Percentiles rank a stretch among this genome's conserved stretches.
Evolutionary conservation across 1,284 basidiomycete genomes (phyloP).

Genomic region (Veloboletus limbatus): DNA sequence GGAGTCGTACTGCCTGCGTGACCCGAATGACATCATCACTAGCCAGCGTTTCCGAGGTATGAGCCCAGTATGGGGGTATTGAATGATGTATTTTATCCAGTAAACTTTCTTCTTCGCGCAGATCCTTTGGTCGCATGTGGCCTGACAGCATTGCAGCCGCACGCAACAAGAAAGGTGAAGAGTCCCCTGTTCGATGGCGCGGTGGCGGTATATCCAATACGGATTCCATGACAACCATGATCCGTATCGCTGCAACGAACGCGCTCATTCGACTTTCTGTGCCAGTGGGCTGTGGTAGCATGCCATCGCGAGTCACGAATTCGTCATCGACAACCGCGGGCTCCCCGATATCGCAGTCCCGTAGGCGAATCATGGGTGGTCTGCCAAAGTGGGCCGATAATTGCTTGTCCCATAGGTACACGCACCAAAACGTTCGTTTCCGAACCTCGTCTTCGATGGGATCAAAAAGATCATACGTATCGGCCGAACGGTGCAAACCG

Average conservation of each 20-base stretch:
- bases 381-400: conserved; percentile 81
- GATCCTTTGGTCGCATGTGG: conserved; percentile 54
- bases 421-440: conserved; percentile 91
- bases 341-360: conserved; percentile 85
- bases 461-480: conserved; percentile 86
- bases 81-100: conserved; percentile 75
- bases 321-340: conserved; percentile 86
- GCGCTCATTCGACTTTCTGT: conserved; percentile 75
- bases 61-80: conserved; percentile 76
- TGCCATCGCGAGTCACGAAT: conserved; percentile 70
- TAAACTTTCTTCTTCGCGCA: conserved; percentile 76
- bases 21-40: conserved; percentile 83
- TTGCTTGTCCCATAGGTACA: conserved; percentile 93
- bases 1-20: conserved; percentile 81
- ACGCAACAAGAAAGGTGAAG: conserved; percentile 58
- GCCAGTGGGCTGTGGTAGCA: conserved; percentile 65
- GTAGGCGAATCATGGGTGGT: conserved; percentile 77
- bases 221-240: conserved; percentile 81
- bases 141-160: conserved; percentile 57
- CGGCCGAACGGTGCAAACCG: conserved; percentile 81
- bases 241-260: conserved; percentile 71
- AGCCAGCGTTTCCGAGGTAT: conserved; percentile 76
- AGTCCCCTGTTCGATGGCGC: conserved; percentile 50
- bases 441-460: conserved; percentile 84
- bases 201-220: conserved; percentile 71